Percentiles rank a stretch among this genome's conserved stretches.
phyloP scores from a whole-genome alignment of 768 basidiomycete species.

The Lactifluus volemus region DNA sequence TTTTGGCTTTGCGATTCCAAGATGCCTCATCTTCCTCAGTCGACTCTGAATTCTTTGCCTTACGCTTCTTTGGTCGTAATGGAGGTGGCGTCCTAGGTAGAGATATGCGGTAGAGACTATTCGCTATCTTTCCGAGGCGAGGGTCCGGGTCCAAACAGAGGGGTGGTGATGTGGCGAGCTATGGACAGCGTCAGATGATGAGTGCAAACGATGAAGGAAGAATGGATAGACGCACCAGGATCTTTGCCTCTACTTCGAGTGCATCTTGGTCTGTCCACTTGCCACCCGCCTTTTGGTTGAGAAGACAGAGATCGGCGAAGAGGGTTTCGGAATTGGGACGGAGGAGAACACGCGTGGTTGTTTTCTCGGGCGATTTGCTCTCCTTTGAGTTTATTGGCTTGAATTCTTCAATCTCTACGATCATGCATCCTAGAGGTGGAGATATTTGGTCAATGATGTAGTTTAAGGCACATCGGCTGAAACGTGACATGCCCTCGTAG shows the following conservation, averaged over 20 bases:
- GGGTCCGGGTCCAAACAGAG: slow-evolving; percentile 77
- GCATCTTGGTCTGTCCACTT: slow-evolving; percentile 68
- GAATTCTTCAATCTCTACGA: slow-evolving; percentile 77
- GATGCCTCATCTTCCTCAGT: slow-evolving; percentile 67
- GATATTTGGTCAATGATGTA: not conserved
- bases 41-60: slow-evolving; percentile 57
- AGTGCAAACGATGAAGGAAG: not conserved
- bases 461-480: not conserved
- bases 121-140: slow-evolving; percentile 65
- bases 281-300: slow-evolving; percentile 48
- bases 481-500: slow-evolving; percentile 60
- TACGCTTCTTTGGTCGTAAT: slow-evolving; percentile 48
- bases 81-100: slow-evolving; percentile 65
- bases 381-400: slow-evolving; percentile 52
- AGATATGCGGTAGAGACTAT: slow-evolving; percentile 63
- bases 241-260: slow-evolving; percentile 62
- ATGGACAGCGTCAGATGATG: slow-evolving; percentile 8
- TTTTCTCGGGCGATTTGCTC: slow-evolving; percentile 37
- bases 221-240: slow-evolving; percentile 47
- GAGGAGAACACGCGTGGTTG: slow-evolving; percentile 50
- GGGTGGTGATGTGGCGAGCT: slow-evolving; percentile 70
- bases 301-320: slow-evolving; percentile 68
- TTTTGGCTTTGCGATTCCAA: slow-evolving; percentile 61
- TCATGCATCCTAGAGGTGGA: slow-evolving; percentile 58
- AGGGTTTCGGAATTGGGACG: slow-evolving; percentile 71